phyloP scores from a whole-genome alignment of 352 stramenopile species.

The Pythium pyrilobum region DNA sequence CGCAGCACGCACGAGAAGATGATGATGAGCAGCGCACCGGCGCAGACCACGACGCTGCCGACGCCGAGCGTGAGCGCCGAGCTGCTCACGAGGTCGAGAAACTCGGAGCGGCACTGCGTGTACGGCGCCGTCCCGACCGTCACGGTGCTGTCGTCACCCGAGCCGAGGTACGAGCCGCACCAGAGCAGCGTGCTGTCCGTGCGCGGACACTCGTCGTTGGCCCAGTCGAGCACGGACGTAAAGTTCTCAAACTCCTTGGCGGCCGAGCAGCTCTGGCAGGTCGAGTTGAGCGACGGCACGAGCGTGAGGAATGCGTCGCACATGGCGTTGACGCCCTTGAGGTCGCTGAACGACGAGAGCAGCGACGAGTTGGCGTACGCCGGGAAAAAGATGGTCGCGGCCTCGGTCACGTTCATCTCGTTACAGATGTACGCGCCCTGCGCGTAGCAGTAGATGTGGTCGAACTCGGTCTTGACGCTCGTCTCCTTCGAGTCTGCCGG shows the following conservation, averaged over 20 bases:
- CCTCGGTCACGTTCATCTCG: slow-evolving; percentile 41
- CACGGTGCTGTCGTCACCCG: slow-evolving; percentile 1
- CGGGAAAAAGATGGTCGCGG: slow-evolving; percentile 41
- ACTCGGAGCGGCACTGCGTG: slow-evolving; percentile 36
- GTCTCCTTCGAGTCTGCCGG: slow-evolving; percentile 43
- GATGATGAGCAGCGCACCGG: slow-evolving; percentile 37
- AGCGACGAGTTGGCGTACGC: slow-evolving; percentile 25
- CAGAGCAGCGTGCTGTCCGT: slow-evolving; percentile 46
- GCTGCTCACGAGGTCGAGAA: slow-evolving; percentile 38
- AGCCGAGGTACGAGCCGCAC: slow-evolving; percentile 52
- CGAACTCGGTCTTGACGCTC: slow-evolving; percentile 51
- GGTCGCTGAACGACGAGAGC: slow-evolving; percentile 27
- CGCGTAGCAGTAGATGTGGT: slow-evolving; percentile 67
- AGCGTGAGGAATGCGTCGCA: slow-evolving; percentile 39
- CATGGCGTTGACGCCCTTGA: slow-evolving; percentile 50
- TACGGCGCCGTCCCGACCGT: slow-evolving; percentile 36
- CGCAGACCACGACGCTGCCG: slow-evolving; percentile 31
- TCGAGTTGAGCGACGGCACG: slow-evolving; percentile 29
- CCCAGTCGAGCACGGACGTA: slow-evolving; percentile 71
- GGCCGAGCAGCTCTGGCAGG: slow-evolving; percentile 46
- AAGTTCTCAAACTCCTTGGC: slow-evolving; percentile 61
- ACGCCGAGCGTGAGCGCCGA: slow-evolving; percentile 33
- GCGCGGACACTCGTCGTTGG: slow-evolving; percentile 68
- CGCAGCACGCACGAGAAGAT: slow-evolving; percentile 39
- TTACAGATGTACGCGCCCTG: slow-evolving; percentile 74